Percentiles rank a stretch among this genome's conserved stretches.
Evolutionary conservation across 2,329 filamentous ascomycete species (phyloP).

Genomic region (Trichoderma brevicompactum): DNA sequence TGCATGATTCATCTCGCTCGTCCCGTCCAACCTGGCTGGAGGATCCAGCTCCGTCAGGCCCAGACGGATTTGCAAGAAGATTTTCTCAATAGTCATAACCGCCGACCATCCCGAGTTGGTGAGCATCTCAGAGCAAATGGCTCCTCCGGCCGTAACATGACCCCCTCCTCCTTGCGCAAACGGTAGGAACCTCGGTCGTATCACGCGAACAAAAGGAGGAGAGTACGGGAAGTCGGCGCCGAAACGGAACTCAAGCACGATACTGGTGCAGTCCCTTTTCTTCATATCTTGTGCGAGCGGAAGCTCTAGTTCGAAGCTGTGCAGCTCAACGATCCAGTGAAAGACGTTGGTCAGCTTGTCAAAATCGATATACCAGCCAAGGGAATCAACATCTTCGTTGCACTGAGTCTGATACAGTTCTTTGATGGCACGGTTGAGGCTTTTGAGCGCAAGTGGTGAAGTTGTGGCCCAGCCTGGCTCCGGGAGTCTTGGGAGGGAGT

Average conservation of each 20-base stretch:
- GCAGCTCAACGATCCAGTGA: slow-evolving; percentile 89
- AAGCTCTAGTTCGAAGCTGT: slow-evolving; percentile 73
- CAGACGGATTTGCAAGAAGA: slow-evolving; percentile 79
- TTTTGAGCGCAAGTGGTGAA: slow-evolving; percentile 36
- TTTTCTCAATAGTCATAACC: slow-evolving; percentile 73
- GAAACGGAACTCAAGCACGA: slow-evolving; percentile 84
- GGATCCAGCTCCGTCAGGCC: slow-evolving; percentile 73
- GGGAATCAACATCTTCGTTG: slow-evolving; percentile 61
- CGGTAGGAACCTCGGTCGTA: slow-evolving; percentile 77
- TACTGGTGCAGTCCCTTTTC: slow-evolving; percentile 60
- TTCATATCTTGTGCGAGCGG: slow-evolving; percentile 79
- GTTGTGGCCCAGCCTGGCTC: slow-evolving; percentile 40
- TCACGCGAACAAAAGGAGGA: slow-evolving; percentile 83
- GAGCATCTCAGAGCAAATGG: slow-evolving; percentile 81
- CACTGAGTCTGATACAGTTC: slow-evolving; percentile 68
- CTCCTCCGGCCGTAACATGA: slow-evolving; percentile 82
- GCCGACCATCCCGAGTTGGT: slow-evolving; percentile 84
- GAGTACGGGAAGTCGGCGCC: slow-evolving; percentile 73
- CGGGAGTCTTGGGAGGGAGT: slow-evolving; percentile 64
- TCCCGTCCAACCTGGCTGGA: slow-evolving; percentile 68
- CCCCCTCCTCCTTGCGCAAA: slow-evolving; percentile 78
- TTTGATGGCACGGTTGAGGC: slow-evolving; percentile 57
- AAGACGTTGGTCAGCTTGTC: slow-evolving; percentile 73
- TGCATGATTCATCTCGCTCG: background rate
- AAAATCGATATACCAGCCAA: slow-evolving; percentile 84